A percentile compares a stretch with the other conserved stretches of the same genome.
Evolutionary conservation across 495 filamentous ascomycete genomes (phyloP).

Genomic region (Jackrogersella minutella): DNA sequence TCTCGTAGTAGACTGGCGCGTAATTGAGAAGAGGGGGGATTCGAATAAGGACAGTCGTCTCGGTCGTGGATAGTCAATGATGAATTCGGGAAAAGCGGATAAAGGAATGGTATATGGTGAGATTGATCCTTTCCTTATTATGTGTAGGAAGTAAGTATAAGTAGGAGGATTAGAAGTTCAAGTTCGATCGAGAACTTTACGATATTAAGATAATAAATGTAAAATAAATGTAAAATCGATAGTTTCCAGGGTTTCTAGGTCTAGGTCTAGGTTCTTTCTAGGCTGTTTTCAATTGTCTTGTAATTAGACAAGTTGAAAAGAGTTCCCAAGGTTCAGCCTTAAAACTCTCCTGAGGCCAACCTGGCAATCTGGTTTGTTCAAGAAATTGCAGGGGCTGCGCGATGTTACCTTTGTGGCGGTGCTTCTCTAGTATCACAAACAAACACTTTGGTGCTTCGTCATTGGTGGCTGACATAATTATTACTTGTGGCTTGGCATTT

Average conservation of each 20-base stretch:
- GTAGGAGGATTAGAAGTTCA: no score
- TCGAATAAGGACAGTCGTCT: conserved; percentile 3
- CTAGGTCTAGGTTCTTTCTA: neutral
- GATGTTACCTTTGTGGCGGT: conserved; percentile 24
- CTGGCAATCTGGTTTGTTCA: conserved; percentile 26
- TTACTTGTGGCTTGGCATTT: conserved; percentile 2
- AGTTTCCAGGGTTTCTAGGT: no score
- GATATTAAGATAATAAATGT: no score
- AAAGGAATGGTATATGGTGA: conserved; percentile 23
- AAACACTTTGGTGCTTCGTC: neutral
- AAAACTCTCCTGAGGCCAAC: conserved; percentile 38
- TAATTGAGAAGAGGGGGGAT: neutral
- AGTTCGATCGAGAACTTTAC: neutral
- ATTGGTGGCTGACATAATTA: conserved; percentile 7
- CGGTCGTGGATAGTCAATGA: neutral
- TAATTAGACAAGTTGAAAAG: neutral
- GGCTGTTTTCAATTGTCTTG: neutral
- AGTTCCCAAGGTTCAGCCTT: conserved; percentile 27
- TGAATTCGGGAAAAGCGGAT: conserved; percentile 35
- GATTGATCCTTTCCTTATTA: conserved; percentile 17
- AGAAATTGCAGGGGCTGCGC: conserved; percentile 26
- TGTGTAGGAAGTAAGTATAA: no score
- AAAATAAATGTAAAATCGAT: neutral
- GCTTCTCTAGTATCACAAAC: neutral
- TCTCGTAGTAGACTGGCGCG: neutral